Evolutionary conservation across 345 rosid genomes (phyloP), one percentile per base, ranked within the genome.

Genomic region (Eucalyptus decipiens): DNA sequence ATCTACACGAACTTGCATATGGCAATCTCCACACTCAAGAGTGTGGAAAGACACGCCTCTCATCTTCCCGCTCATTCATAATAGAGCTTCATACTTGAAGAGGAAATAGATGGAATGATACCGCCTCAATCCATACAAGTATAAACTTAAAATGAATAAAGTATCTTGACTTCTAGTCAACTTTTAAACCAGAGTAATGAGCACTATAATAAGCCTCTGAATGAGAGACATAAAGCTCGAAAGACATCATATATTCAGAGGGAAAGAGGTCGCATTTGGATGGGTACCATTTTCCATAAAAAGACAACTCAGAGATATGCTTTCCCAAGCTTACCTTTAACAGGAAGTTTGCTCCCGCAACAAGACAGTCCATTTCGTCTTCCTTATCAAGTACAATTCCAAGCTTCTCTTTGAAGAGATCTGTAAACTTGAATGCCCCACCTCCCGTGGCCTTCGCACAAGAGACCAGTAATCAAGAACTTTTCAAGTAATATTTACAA

Each of bases 361-460:
- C 99, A 88, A 98, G 98, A 91, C 96, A 96, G 90, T 95, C 95
- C 99, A 98, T 97, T 91, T 98, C 99, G 85, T 95, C 99, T 93
- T 96, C 97, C 91, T 98, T 98, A 89, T 96, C 99, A 76, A 98
- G 95, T 92, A 92, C 47, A 88, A 96, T 91, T 13, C 97, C 98
- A 87, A 98, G 98, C 90, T 95, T 95, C 90, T 97, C 99, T 87
- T 95, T 95, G 91, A 98, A 95, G 34, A 97, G 97, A 89, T 98
- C 97, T 2, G 99, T 93, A 93, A 96, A 98, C 91, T 95, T 97
- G 95, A 93, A 95, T 26, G 99, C 99, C 89, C 99, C 99, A 50
- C 99, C 99, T 65, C 99, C 99, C 89, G 99, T 98, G 89, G 99
- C 99, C 99, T 97, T 91, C 92, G 65, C 88, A 92, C 34, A 91